Base-by-base conservation (phyloP, 1,284 basidiomycete genomes). In the Puccinia coronata region DNA sequence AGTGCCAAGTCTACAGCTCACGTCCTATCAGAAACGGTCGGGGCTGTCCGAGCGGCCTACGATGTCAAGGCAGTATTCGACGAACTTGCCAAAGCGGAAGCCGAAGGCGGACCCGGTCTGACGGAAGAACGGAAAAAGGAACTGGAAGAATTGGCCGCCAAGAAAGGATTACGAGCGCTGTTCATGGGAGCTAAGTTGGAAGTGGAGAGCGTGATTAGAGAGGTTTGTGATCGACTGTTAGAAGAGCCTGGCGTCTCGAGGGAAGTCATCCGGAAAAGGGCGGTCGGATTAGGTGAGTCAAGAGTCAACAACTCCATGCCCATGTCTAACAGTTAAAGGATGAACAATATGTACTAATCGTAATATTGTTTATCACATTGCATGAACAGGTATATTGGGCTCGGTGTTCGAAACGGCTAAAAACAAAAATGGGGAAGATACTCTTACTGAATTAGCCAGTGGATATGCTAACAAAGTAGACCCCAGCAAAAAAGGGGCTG, bases 41-140 rank as follows among this genome's bases (percentile, higher is more conserved):
- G 94, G 2, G 95, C 94, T 0, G 87, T 96, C 6, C 90, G 93
- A 59, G 91, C 93, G 0, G 95, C 95, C 0, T 91, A 97, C 82
- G 95, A 97, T 85, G 90, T 99, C 82, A 98, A 98, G 87, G 89
- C 89, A 47, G 94, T 98, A 0, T 99, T 99, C 83, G 95, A 99
- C 84, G 94, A 95, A 86, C 92, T 99, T 41, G 78, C 84, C 5
- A 85, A 85, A 73, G 86, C 86, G 0, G 93, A 96, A 86, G 92
- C 91, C 0, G 95, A 95, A 0, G 95, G 96, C 86, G 92, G 93
- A 85, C 91, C 92, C 0, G 97, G 96, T 0, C 88, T 98, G 76
- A 89, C 89, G 3, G 91, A 93, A 0, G 96, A 97, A 82, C 92
- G 96, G 86, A 92, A 92, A 87, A 91, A 91, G 84, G 91, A 93